Percentiles rank a stretch among this genome's conserved stretches.
Evolutionary conservation across 768 basidiomycete species (phyloP).

Genomic region (Kwoniella sp.): DNA sequence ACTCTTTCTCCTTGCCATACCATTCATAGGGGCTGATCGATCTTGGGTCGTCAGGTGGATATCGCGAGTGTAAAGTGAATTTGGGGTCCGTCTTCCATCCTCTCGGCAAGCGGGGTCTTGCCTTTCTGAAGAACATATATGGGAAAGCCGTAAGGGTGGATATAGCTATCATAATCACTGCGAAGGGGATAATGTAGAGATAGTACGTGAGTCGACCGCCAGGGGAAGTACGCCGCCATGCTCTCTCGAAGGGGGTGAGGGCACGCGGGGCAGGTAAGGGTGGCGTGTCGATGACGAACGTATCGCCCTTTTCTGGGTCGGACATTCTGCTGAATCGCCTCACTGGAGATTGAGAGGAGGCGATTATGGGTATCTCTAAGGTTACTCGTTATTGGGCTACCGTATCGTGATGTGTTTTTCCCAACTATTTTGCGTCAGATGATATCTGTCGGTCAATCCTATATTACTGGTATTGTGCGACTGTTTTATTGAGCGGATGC

Average conservation of each 20-base stretch:
- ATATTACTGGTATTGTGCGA: too few species aligned
- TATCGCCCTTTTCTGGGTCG: background rate
- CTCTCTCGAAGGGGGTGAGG: constrained; percentile 8
- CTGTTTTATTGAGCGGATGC: too few species aligned
- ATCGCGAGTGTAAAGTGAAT: background rate
- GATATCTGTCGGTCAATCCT: too few species aligned
- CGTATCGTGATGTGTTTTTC: too few species aligned
- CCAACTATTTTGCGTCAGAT: too few species aligned
- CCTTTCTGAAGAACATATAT: constrained; percentile 10
- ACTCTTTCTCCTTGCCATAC: constrained; percentile 20
- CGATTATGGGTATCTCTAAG: too few species aligned
- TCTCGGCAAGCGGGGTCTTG: constrained; percentile 11
- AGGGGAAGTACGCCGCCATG: constrained; percentile 14
- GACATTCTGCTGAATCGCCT: background rate
- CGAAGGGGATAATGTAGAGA: constrained; percentile 22
- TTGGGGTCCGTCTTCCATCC: constrained; percentile 1
- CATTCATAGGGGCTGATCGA: constrained; percentile 18
- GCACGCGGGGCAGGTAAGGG: background rate
- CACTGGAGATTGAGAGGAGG: too few species aligned
- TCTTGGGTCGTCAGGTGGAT: background rate
- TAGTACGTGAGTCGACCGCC: constrained; percentile 17
- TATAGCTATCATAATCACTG: constrained; percentile 1
- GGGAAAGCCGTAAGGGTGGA: constrained; percentile 6
- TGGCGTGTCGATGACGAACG: background rate
- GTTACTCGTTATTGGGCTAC: too few species aligned